These are phyloP conservation scores for Fusarium sp. DNA, from an alignment of 2,329 filamentous ascomycete genomes.

Conservation along the genomic window DNA sequence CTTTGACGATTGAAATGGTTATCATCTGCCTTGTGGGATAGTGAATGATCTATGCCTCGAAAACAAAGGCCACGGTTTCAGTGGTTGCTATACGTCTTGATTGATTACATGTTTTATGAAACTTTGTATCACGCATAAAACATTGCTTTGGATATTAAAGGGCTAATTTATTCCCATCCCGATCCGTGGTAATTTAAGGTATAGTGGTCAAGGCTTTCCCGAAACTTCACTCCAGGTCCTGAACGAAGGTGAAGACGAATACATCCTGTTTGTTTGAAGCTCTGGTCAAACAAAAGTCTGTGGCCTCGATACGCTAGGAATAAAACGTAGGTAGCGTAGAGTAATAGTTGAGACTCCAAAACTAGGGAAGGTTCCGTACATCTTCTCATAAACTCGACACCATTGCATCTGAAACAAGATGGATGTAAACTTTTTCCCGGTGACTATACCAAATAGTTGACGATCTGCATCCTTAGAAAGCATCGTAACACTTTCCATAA, in stretches of 20 bases:
- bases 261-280: conserved; percentile 16
- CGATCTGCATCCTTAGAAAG: neutral
- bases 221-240: neutral
- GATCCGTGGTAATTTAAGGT: neutral
- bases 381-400: conserved; percentile 5
- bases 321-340: neutral
- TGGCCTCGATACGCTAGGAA: conserved; percentile 5
- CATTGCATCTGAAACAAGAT: conserved; percentile 23
- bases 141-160: conserved; percentile 7
- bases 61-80: neutral
- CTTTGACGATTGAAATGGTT: neutral
- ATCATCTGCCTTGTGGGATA: neutral
- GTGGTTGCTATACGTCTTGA: neutral
- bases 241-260: neutral
- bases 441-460: neutral
- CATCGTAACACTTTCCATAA: neutral
- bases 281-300: conserved; percentile 14
- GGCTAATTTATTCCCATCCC: neutral
- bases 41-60: neutral
- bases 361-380: conserved; percentile 3
- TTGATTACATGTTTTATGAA: conserved; percentile 4
- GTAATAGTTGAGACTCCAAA: neutral
- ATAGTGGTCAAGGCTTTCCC: conserved; percentile 3
- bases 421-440: neutral
- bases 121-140: conserved; percentile 21